These are phyloP conservation scores for Pichia phayaonensis DNA, from an alignment of 805 yeast species.

Conservation along the genomic window DNA sequence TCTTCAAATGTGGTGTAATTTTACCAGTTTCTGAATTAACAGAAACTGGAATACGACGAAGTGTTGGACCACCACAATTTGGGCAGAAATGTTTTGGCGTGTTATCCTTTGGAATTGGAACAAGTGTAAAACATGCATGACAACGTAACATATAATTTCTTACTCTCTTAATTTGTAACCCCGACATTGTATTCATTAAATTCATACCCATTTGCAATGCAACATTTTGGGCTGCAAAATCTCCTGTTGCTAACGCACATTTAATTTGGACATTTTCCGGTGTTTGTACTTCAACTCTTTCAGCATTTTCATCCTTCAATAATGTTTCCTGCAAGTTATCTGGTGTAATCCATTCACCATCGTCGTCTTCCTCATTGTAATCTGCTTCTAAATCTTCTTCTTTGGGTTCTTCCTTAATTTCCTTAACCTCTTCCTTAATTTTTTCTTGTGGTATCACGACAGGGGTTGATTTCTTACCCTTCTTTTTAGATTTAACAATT, in stretches of 20 bases:
- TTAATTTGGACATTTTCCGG: constrained; percentile 31
- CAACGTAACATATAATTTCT: constrained; percentile 93
- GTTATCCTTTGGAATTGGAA: constrained; percentile 72
- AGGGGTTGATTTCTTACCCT: neutral
- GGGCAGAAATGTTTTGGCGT: constrained; percentile 86
- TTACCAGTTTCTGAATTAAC: constrained; percentile 73
- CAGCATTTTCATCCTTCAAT: constrained; percentile 54
- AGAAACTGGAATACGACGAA: constrained; percentile 85
- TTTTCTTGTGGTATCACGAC: neutral
- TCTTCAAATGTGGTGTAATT: constrained; percentile 79
- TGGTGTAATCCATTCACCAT: constrained; percentile 87
- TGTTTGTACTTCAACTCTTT: constrained; percentile 34
- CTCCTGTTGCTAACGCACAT: constrained; percentile 89
- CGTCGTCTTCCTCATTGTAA: constrained; percentile 69
- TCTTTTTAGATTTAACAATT: constrained; percentile 10
- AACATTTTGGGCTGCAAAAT: constrained; percentile 96
- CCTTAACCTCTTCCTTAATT: constrained; percentile 6
- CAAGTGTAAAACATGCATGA: constrained; percentile 87
- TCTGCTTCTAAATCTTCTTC: constrained; percentile 23
- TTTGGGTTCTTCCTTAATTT: constrained; percentile 9
- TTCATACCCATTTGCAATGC: constrained; percentile 85
- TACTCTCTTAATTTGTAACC: constrained; percentile 75
- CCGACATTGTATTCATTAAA: constrained; percentile 76
- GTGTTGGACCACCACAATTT: constrained; percentile 88
- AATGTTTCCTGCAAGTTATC: constrained; percentile 70